phyloP scores from a whole-genome alignment of 2,329 filamentous ascomycete genomes.

The Hymenoscyphus scutula region DNA sequence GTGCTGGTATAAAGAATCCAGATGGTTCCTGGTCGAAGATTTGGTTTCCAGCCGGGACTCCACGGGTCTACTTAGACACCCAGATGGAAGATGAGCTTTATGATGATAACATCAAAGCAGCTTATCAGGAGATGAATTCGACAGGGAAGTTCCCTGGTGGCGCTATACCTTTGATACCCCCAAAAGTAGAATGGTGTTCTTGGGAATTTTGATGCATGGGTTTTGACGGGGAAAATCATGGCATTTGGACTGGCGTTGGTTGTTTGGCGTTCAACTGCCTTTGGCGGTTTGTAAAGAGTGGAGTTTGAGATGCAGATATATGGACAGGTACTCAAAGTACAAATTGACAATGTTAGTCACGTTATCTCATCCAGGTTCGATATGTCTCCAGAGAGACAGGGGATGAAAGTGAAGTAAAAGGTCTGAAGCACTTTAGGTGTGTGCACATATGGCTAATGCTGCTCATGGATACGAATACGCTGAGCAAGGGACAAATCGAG shows the following conservation, averaged over 20 bases:
- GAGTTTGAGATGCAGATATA: background rate
- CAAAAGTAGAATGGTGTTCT: slow-evolving; percentile 69
- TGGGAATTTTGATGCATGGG: slow-evolving; percentile 65
- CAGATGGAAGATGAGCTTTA: slow-evolving; percentile 58
- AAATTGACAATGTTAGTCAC: background rate
- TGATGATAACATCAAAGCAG: slow-evolving; percentile 55
- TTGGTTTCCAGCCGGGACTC: slow-evolving; percentile 71
- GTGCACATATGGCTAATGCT: too few relatives aligned
- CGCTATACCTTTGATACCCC: slow-evolving; percentile 73
- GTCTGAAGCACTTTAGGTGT: too few relatives aligned
- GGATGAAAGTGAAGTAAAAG: too few relatives aligned
- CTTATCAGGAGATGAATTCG: slow-evolving; percentile 63
- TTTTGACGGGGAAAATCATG: background rate
- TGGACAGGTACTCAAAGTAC: background rate
- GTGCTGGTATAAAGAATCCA: slow-evolving; percentile 46
- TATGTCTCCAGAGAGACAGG: too few relatives aligned
- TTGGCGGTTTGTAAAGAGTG: background rate
- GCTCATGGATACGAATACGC: too few relatives aligned
- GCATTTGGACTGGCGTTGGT: background rate
- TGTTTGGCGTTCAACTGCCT: background rate
- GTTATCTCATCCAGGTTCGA: too few relatives aligned
- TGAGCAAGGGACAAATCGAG: too few relatives aligned
- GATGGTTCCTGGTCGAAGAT: slow-evolving; percentile 62
- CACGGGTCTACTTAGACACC: slow-evolving; percentile 60
- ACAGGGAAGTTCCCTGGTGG: slow-evolving; percentile 68